Percentiles rank a stretch among this genome's conserved stretches.
phyloP scores from a whole-genome alignment of 352 stramenopile species.

The Pythium monospermum region DNA sequence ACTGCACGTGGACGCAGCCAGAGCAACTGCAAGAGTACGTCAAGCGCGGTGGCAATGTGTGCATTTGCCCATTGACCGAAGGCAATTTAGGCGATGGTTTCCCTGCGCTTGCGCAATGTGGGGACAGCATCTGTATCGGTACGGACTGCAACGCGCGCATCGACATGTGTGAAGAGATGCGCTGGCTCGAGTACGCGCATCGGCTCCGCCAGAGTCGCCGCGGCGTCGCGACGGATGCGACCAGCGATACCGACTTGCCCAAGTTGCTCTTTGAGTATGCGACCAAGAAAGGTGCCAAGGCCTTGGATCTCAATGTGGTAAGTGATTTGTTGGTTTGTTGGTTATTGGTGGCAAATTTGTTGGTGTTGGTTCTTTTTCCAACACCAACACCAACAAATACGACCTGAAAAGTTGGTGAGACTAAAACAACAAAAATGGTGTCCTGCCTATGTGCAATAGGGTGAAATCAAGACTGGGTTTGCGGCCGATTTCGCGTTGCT shows the following conservation, averaged over 20 bases:
- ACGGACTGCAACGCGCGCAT: conserved; percentile 78
- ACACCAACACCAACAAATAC: too few species aligned
- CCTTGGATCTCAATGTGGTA: conserved; percentile 68
- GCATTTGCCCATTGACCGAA: conserved; percentile 71
- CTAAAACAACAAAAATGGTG: too few species aligned
- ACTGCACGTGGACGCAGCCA: conserved; percentile 68
- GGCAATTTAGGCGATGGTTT: conserved; percentile 71
- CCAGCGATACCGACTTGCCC: conserved; percentile 47
- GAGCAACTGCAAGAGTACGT: conserved; percentile 54
- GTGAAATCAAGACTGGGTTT: conserved; percentile 59
- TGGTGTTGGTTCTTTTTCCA: not conserved
- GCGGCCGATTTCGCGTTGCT: conserved; percentile 68
- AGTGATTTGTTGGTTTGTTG: conserved; percentile 4
- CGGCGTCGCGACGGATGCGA: conserved; percentile 55
- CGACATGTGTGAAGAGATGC: conserved; percentile 83
- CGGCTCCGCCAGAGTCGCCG: conserved; percentile 57
- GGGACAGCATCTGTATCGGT: conserved; percentile 59
- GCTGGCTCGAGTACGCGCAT: conserved; percentile 74
- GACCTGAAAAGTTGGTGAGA: too few species aligned
- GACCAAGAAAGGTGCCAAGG: conserved; percentile 57
- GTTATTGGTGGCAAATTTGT: not conserved
- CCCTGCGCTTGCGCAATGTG: conserved; percentile 58
- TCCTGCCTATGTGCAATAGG: too few species aligned
- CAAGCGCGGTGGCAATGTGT: conserved; percentile 58
- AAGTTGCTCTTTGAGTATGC: conserved; percentile 65